Conservation (phyloP, 345 rosid species). For the Camelina neglecta region DNA sequence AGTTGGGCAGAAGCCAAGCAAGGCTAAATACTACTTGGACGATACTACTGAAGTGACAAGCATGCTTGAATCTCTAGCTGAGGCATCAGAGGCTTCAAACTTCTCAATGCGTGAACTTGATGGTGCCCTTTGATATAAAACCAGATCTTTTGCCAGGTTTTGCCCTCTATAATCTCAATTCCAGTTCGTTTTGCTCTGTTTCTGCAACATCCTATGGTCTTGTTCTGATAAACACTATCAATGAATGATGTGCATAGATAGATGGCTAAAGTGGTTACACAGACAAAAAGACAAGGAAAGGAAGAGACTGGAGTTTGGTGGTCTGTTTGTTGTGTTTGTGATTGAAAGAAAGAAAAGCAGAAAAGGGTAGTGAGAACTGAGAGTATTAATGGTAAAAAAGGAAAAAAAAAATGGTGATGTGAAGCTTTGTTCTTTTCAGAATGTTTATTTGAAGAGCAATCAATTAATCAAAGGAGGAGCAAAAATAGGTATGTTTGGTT, state of each 20-base stretch:
- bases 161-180: conserved; percentile 18
- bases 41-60: conserved; percentile 47
- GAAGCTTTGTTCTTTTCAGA: conserved; percentile 31
- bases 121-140: conserved; percentile 33
- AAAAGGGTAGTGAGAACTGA: conserved; percentile 22
- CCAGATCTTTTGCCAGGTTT: conserved; percentile 38
- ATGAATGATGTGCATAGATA: conserved; percentile 34
- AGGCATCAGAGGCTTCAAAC: conserved; percentile 42
- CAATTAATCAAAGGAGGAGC: conserved; percentile 32
- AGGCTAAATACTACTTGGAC: conserved; percentile 83
- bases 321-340: conserved; percentile 29
- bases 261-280: conserved; percentile 35
- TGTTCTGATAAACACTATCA: conserved; percentile 24
- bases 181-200: neutral
- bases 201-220: conserved; percentile 2
- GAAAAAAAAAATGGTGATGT: conserved; percentile 2
- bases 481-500: conserved; percentile 28
- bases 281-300: conserved; percentile 27
- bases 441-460: conserved; percentile 14
- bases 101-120: conserved; percentile 45
- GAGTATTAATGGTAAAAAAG: neutral
- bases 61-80: conserved; percentile 52
- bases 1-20: conserved; percentile 96
- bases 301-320: conserved; percentile 32
- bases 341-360: conserved; percentile 35